Percentiles rank a stretch among this genome's conserved stretches.
These are phyloP conservation scores for Tetradesmus lagerheimii DNA, from an alignment of 139 green algal species.

Conservation along the genomic window DNA sequence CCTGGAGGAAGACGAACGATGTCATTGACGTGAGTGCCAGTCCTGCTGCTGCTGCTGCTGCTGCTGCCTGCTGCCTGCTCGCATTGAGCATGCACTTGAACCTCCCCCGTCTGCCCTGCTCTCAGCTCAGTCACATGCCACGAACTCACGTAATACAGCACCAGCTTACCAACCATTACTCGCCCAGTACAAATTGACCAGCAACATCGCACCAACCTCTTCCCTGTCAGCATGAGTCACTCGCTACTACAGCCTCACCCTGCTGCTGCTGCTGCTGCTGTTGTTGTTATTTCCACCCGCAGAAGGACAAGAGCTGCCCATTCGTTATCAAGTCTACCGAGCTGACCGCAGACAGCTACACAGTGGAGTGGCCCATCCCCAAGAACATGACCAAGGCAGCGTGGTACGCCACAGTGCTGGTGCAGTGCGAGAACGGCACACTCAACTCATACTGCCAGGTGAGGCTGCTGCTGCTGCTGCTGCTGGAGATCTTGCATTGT, in stretches of 20 bases:
- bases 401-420: constrained; percentile 39
- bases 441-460: constrained; percentile 28
- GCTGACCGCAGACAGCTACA: background rate
- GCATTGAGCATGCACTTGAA: background rate
- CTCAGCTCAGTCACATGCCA: too few relatives aligned
- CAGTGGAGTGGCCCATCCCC: constrained; percentile 26
- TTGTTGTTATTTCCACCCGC: background rate
- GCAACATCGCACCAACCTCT: background rate
- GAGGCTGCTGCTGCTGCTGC: background rate
- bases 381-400: constrained; percentile 48
- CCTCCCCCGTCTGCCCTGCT: too few relatives aligned
- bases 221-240: background rate
- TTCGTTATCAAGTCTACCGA: constrained; percentile 5
- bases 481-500: background rate
- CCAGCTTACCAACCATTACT: too few relatives aligned
- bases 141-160: too few relatives aligned
- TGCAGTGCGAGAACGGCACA: constrained; percentile 43
- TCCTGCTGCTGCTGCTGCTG: background rate
- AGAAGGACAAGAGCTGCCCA: constrained; percentile 49
- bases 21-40: constrained; percentile 47
- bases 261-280: background rate
- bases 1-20: constrained; percentile 36
- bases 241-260: background rate
- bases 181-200: too few relatives aligned
- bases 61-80: background rate